These are phyloP conservation scores for Ophiosphaerella herpotricha DNA, from an alignment of 2,329 filamentous ascomycete species.

Conservation along the genomic window DNA sequence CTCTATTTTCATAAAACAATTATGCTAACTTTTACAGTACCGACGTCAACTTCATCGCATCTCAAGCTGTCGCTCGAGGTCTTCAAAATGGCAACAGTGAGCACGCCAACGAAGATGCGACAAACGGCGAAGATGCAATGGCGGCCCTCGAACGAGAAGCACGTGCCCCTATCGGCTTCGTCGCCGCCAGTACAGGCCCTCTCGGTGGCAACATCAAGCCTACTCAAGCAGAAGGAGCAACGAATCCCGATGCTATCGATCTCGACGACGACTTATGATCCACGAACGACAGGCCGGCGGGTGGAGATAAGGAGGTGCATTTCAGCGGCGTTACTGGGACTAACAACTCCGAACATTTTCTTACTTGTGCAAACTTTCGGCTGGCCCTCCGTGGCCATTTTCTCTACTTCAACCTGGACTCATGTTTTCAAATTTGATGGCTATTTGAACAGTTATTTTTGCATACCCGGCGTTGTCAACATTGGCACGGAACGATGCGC, in stretches of 20 bases:
- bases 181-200: conserved; percentile 78
- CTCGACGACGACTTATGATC: conserved; percentile 62
- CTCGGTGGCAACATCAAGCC: conserved; percentile 62
- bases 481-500: conserved; percentile 11
- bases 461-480: conserved; percentile 21
- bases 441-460: conserved; percentile 16
- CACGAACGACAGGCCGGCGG: conserved; percentile 16
- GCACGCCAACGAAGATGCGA: conserved; percentile 48
- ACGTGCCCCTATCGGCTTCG: conserved; percentile 87
- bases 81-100: conserved; percentile 62
- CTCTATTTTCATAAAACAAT: neutral
- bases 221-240: conserved; percentile 50
- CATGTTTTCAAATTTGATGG: conserved; percentile 4
- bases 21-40: conserved; percentile 61
- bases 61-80: conserved; percentile 84
- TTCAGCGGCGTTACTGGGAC: conserved; percentile 22
- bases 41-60: conserved; percentile 97
- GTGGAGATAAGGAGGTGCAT: conserved; percentile 17
- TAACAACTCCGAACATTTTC: conserved; percentile 9
- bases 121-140: conserved; percentile 76
- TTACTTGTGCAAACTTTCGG: conserved; percentile 6
- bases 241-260: conserved; percentile 86
- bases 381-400: conserved; percentile 1
- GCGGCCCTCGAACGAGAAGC: conserved; percentile 84
- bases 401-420: neutral